phyloP scores from a whole-genome alignment of 371 early-diverging fungal genomes.

The Conidiobolus incongruus region DNA sequence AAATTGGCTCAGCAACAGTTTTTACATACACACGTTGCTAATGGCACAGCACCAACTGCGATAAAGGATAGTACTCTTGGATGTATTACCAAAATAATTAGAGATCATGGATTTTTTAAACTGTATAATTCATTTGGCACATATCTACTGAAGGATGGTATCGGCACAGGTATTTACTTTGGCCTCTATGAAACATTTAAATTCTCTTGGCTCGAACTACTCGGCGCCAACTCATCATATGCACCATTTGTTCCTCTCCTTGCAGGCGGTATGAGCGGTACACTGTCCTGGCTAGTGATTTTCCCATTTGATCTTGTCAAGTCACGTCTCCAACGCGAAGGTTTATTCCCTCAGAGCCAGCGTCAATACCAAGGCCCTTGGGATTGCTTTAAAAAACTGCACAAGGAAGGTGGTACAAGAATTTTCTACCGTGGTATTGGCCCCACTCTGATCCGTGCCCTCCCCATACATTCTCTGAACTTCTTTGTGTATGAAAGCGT shows the following conservation, averaged over 20 bases:
- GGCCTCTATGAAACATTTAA: constrained; percentile 47
- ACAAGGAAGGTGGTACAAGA: constrained; percentile 21
- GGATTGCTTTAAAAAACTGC: constrained; percentile 26
- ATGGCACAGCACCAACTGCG: background rate
- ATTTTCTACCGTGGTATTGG: constrained; percentile 49
- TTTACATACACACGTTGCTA: too few species aligned
- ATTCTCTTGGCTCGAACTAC: constrained; percentile 23
- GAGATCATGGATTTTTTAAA: background rate
- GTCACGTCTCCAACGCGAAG: constrained; percentile 47
- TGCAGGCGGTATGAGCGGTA: constrained; percentile 53
- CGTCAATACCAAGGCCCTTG: constrained; percentile 13
- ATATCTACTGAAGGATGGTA: constrained; percentile 33
- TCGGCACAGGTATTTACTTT: constrained; percentile 61
- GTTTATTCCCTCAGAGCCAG: constrained; percentile 19
- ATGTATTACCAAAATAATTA: background rate
- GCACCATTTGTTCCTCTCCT: constrained; percentile 16
- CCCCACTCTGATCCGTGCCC: constrained; percentile 50
- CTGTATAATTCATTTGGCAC: constrained; percentile 22
- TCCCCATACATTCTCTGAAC: constrained; percentile 61
- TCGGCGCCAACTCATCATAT: constrained; percentile 8
- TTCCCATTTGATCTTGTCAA: constrained; percentile 62
- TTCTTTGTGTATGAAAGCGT: constrained; percentile 55
- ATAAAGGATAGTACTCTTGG: background rate
- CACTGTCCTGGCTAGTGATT: constrained; percentile 48
- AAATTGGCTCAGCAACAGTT: too few species aligned